These are phyloP conservation scores for Cladophialophora chaetospira DNA, from an alignment of 2,329 filamentous ascomycete genomes.

Conservation along the genomic window DNA sequence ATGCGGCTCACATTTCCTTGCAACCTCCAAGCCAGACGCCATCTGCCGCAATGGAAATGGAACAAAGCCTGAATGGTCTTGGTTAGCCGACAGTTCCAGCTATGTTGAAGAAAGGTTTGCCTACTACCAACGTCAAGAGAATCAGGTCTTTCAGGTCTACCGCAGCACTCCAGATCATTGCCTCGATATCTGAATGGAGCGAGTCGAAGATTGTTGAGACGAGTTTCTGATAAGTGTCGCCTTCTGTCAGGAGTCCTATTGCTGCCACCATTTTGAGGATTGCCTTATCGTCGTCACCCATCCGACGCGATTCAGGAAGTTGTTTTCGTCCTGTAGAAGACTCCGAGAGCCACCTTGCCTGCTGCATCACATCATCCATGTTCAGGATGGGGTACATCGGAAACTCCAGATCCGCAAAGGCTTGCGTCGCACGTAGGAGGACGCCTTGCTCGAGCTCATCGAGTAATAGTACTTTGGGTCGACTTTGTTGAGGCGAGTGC, in stretches of 20 bases:
- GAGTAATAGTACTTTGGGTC: too few relatives aligned
- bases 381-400: constrained; percentile 12
- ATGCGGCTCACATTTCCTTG: constrained; percentile 13
- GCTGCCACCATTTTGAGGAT: constrained; percentile 12
- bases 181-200: constrained; percentile 5
- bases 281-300: constrained; percentile 4
- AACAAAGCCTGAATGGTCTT: constrained; percentile 6
- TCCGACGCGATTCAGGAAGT: background rate
- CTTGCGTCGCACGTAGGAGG: background rate
- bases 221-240: constrained; percentile 6
- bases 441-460: background rate
- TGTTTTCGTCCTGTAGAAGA: background rate
- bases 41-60: constrained; percentile 12
- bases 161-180: constrained; percentile 8
- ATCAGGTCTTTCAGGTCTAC: constrained; percentile 8
- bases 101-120: background rate
- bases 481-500: too few relatives aligned
- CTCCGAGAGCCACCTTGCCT: background rate
- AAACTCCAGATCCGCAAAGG: constrained; percentile 3
- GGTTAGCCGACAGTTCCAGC: background rate
- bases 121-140: constrained; percentile 12
- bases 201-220: constrained; percentile 4
- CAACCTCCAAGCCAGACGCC: constrained; percentile 17
- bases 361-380: background rate
- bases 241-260: constrained; percentile 9